Base-by-base conservation (phyloP, 164 flowering plant species). In the Vitis labrusca region DNA sequence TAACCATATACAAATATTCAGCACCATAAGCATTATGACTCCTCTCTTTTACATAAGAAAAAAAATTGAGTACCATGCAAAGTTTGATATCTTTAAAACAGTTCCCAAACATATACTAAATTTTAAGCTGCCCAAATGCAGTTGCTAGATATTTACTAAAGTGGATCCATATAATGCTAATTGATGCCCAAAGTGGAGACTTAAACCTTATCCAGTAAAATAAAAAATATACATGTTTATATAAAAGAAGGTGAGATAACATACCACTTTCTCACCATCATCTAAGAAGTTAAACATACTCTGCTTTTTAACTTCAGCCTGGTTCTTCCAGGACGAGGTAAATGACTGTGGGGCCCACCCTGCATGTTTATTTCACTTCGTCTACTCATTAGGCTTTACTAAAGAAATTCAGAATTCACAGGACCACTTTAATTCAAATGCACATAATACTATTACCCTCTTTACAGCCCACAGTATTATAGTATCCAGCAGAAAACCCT, bases 321-420 rank as follows among this genome's bases (percentile, higher is more conserved):
- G 82, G 64, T 77, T 95, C 76, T 91, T 93, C 75, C 99, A 70
- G 5, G 99, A 91, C 44, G 98, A 95, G 23, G 91, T 86, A 78
- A 95, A 95, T 14, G 96, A 37, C 74, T 90, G 92, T n/a, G 99
- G 99, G 55, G 94, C 51, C 99, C 99, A 95, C 60, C 99, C 99
- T 93, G 86, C 75, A 85, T 7, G 64, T 49, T 59, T 65, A 1
- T 58, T 74, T 37, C 68, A 62, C 53, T 69, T 16, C 9, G 11
- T 49, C 55, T 37, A 16, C 27, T 48, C 51, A 3, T 5, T 17
- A 50, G 9, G 51, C n/a, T 12, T 14, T 4, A 48, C 27, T 57
- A 27, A 12, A 67, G 15, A 57, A 71, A 19, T 16, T 59, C 13
- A 54, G 17, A 69, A 50, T 14, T 13, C 13, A 72, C 47, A 9